phyloP scores from a whole-genome alignment of 1,139 yeast genomes.

The Suhomyces yuchorum region DNA sequence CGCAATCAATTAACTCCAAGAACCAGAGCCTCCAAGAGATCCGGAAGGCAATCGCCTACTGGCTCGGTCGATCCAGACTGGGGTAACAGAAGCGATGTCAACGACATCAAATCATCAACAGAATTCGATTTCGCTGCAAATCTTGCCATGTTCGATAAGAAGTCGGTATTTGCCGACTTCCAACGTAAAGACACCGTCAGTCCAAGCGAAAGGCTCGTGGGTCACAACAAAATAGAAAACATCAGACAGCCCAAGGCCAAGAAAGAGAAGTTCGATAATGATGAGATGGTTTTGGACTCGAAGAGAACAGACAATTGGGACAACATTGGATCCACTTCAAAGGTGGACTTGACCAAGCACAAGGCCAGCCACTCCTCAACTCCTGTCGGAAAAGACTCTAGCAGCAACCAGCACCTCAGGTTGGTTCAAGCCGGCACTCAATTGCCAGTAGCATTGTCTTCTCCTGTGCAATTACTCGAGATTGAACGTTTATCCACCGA shows the following conservation, averaged over 20 bases:
- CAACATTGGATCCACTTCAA: conserved; percentile 30
- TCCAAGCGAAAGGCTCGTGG: conserved; percentile 67
- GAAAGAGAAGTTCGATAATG: conserved; percentile 58
- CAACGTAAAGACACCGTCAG: conserved; percentile 62
- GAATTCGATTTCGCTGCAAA: conserved; percentile 90
- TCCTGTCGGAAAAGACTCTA: conserved; percentile 9
- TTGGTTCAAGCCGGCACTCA: conserved; percentile 28
- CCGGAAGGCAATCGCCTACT: conserved; percentile 11
- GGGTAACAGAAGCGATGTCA: conserved; percentile 49
- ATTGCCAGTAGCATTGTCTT: conserved; percentile 57
- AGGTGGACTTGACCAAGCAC: conserved; percentile 10
- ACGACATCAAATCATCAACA: conserved; percentile 50
- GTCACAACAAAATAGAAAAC: conserved; percentile 59
- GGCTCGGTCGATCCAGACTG: conserved; percentile 40
- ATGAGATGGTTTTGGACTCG: conserved; percentile 70
- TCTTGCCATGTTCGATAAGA: conserved; percentile 80
- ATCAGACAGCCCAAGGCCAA: conserved; percentile 30
- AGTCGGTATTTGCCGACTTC: conserved; percentile 76
- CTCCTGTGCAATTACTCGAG: conserved; percentile 82
- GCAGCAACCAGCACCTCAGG: conserved; percentile 18
- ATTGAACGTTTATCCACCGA: conserved; percentile 65
- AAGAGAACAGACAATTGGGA: conserved; percentile 60
- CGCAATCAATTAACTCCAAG: conserved; percentile 4
- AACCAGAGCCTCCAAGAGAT: conserved; percentile 3
- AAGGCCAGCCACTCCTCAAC: conserved; percentile 12